phyloP scores from a whole-genome alignment of 371 early-diverging fungal genomes.

The Synchytrium microbalum region DNA sequence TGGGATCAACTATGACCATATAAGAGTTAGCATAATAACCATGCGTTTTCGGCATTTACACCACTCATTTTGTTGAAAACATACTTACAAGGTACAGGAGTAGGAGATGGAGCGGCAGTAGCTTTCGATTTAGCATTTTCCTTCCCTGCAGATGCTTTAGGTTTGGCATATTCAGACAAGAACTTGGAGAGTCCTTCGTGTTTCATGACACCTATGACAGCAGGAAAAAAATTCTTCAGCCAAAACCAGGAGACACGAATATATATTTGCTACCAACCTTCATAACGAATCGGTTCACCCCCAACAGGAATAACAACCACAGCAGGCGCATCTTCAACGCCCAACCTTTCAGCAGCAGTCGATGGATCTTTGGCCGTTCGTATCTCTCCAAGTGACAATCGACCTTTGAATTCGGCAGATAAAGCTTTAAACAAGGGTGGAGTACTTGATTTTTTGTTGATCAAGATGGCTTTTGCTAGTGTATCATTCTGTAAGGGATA shows the following conservation, averaged over 20 bases:
- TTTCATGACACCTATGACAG: constrained; percentile 44
- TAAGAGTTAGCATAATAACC: neutral
- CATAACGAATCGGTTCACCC: constrained; percentile 29
- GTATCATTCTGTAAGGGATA: no score
- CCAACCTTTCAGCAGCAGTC: constrained; percentile 31
- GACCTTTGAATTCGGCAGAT: constrained; percentile 62
- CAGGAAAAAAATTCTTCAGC: neutral
- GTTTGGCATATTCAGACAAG: constrained; percentile 45
- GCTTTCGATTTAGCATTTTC: constrained; percentile 16
- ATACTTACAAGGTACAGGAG: constrained; percentile 15
- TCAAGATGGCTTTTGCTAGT: constrained; percentile 61
- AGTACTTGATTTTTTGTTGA: constrained; percentile 62
- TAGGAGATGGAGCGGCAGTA: constrained; percentile 21
- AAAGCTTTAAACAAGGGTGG: constrained; percentile 79
- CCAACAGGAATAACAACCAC: constrained; percentile 54
- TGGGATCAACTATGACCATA: constrained; percentile 38
- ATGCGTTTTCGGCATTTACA: neutral
- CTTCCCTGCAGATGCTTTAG: constrained; percentile 21
- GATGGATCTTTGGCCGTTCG: constrained; percentile 50
- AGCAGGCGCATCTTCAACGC: constrained; percentile 32
- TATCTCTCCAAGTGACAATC: constrained; percentile 67
- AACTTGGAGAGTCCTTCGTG: constrained; percentile 48
- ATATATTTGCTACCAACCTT: constrained; percentile 29
- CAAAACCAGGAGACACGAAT: constrained; percentile 18
- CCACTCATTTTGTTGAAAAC: constrained; percentile 15